Percentiles rank a stretch among this genome's conserved stretches.
These are phyloP conservation scores for Epichloe scottii DNA, from an alignment of 2,329 filamentous ascomycete genomes.

Conservation along the genomic window DNA sequence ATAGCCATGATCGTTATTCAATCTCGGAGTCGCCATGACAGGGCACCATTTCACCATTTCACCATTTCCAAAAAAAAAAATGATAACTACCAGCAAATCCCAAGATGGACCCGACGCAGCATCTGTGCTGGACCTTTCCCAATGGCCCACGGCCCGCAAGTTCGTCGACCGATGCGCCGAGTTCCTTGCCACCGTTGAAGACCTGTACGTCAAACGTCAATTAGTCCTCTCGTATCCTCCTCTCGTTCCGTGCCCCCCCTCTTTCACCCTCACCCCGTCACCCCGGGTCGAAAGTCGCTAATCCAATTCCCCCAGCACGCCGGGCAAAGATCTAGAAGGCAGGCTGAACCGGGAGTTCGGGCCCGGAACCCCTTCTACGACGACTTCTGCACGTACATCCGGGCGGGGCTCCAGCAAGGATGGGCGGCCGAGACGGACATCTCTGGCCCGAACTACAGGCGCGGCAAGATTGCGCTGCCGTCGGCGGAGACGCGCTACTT, in stretches of 20 bases:
- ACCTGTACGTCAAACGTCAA: slow-evolving; percentile 22
- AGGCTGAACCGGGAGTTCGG: slow-evolving; percentile 30
- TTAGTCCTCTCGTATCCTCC: too few species aligned
- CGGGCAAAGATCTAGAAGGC: slow-evolving; percentile 31
- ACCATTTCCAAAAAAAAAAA: too few species aligned
- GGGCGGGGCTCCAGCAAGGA: slow-evolving; percentile 27
- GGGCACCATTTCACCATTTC: too few species aligned
- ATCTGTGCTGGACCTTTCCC: slow-evolving; percentile 5
- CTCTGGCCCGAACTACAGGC: slow-evolving; percentile 33
- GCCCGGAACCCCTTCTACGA: slow-evolving; percentile 30
- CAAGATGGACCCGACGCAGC: neutral
- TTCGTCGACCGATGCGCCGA: slow-evolving; percentile 17
- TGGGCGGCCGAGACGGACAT: slow-evolving; percentile 32
- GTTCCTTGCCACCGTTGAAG: slow-evolving; percentile 18
- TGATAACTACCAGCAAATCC: neutral
- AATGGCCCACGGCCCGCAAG: slow-evolving; percentile 17
- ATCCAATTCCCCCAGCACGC: slow-evolving; percentile 22
- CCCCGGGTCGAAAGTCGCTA: too few species aligned
- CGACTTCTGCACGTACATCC: slow-evolving; percentile 26
- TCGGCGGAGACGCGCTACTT: slow-evolving; percentile 34
- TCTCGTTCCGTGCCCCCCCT: too few species aligned
- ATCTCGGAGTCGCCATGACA: too few species aligned
- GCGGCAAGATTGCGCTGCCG: slow-evolving; percentile 33
- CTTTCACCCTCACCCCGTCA: too few species aligned
- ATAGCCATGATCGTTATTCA: too few species aligned